Conservation (phyloP, 306 rosid species). For the Dryas alaskensis region DNA sequence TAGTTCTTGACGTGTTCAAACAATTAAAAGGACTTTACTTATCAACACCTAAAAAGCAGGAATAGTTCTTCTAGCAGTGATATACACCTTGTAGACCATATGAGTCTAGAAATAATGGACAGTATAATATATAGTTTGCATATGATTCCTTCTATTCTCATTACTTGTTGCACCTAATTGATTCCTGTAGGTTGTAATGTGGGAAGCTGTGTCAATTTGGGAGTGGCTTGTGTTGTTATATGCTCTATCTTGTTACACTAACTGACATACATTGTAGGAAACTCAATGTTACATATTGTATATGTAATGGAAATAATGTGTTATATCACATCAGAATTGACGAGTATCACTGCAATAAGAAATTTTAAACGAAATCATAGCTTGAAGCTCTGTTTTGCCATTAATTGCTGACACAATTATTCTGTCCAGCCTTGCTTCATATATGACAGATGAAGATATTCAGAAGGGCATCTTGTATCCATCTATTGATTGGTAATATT, state of each 20-base stretch:
- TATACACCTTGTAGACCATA: no score
- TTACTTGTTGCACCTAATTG: no score
- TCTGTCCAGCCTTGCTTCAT: slow-evolving; percentile 82
- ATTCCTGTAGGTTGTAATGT: no score
- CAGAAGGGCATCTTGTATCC: slow-evolving; percentile 79
- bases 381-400: slow-evolving; percentile 18
- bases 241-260: not conserved
- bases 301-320: not conserved
- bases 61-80: no score
- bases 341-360: not conserved
- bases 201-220: no score
- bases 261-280: not conserved
- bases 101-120: no score
- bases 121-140: no score
- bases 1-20: no score
- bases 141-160: no score
- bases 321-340: not conserved
- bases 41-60: no score
- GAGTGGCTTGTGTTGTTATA: no score
- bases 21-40: no score
- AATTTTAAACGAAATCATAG: not conserved
- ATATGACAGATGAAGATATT: slow-evolving; percentile 81
- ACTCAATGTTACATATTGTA: not conserved
- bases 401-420: slow-evolving; percentile 41
- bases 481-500: slow-evolving; percentile 63